Base-by-base conservation (phyloP, 768 basidiomycete genomes). In the Boletus insuetus region DNA sequence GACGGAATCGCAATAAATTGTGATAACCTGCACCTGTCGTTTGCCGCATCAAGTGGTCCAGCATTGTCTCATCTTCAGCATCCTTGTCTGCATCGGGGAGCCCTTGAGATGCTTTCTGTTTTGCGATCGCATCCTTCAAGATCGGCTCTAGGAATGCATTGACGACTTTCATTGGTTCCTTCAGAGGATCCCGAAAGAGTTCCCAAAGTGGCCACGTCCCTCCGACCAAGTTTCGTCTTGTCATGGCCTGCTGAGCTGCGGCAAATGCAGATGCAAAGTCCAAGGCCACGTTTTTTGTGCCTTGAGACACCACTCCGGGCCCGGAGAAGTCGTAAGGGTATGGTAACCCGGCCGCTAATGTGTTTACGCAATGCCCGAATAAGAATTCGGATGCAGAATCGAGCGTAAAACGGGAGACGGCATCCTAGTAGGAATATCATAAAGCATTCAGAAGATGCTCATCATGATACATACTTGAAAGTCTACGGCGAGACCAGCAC, bases 381-480 rank as follows among this genome's bases (percentile, higher is more conserved):
- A 83, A 66, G 57, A 81, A 83, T 52, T 81, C 78, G 3, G 81
- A 75, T 0, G 83, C 82, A 6, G 80, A 73, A 63, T 82, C 81
- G 37, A 82, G 73, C 0, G 80, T 78, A 56, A 82, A 79, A 41
- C 79, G 75, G 2, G 73, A 72, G 22, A 81, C 62, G 8, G 76
- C 56, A 51, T 82, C 79, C 69, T 82, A 58, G 16, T 3, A 10
- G 1, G 29, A 40, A 32, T 44, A 1, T 26, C 9, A 29, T 14
- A 13, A 31, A 20, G 4, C 12, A 14, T 5, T 0, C 17, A 6
- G 9, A 26, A 38, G 11, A 31, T 16, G 22, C 13, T 17, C 7
- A 5, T 4, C 1, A 35, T 26, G 2, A 8, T 19, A 35, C 69
- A 4, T 46, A 82, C 84, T 72, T 85, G 85, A 55, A 87, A 79